Evolutionary conservation across 768 basidiomycete genomes (phyloP).

Genomic region (Tulasnella sp.): DNA sequence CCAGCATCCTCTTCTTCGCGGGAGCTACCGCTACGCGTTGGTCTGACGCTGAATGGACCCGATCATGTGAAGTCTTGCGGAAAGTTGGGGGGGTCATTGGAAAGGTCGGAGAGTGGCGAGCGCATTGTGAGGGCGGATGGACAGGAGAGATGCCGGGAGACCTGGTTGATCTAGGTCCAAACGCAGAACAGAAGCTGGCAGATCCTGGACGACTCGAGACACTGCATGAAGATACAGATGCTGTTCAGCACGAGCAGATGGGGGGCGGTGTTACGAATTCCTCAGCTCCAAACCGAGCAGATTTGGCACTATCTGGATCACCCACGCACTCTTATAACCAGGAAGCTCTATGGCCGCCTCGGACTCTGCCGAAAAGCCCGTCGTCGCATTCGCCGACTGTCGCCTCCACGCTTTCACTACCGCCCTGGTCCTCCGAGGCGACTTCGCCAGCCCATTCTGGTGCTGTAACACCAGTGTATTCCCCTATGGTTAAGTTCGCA

Average conservation of each 20-base stretch:
- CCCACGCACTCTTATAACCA: not conserved
- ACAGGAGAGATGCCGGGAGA: slow-evolving; percentile 32
- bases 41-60: slow-evolving; percentile 72
- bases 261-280: not conserved
- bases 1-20: slow-evolving; percentile 43
- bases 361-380: not conserved
- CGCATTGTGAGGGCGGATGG: slow-evolving; percentile 70
- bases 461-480: not conserved
- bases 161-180: slow-evolving; percentile 21
- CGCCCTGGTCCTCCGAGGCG: not conserved
- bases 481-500: not conserved
- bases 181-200: not conserved
- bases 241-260: not conserved
- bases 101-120: slow-evolving; percentile 57
- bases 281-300: not conserved
- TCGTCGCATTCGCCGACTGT: not conserved
- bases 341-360: not conserved
- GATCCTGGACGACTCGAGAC: not conserved
- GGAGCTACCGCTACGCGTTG: slow-evolving; percentile 56
- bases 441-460: not conserved
- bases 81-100: slow-evolving; percentile 56
- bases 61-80: slow-evolving; percentile 59
- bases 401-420: not conserved
- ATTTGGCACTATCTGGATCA: not conserved
- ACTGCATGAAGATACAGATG: not conserved